Evolutionary conservation across 305 asterid genomes (phyloP).

Genomic region (Caryopteris hybrid): DNA sequence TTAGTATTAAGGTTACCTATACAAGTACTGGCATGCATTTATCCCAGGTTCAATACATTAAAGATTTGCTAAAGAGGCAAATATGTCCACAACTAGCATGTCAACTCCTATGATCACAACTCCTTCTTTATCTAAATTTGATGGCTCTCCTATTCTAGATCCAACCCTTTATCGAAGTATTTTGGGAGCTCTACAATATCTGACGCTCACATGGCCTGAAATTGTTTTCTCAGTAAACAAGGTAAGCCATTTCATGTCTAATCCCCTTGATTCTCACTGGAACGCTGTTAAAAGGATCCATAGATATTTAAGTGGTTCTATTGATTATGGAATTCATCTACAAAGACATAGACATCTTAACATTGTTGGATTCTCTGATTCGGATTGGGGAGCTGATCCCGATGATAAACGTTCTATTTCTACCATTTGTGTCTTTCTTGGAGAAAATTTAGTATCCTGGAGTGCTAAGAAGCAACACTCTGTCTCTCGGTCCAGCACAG

Average conservation of each 20-base stretch:
- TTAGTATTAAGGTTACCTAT: too few species aligned
- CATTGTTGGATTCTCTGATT: neutral
- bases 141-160: neutral
- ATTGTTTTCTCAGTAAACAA: neutral
- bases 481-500: too few species aligned
- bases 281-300: neutral
- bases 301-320: neutral
- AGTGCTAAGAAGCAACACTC: too few species aligned
- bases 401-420: neutral
- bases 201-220: neutral
- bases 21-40: too few species aligned
- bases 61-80: too few species aligned
- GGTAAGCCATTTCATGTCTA: neutral
- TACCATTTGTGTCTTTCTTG: neutral
- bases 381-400: neutral
- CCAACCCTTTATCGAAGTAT: neutral
- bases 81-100: too few species aligned
- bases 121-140: neutral
- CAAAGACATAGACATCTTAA: neutral
- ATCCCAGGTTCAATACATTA: too few species aligned
- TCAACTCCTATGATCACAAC: too few species aligned
- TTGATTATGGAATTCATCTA: neutral
- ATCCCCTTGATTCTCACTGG: neutral
- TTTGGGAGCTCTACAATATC: neutral
- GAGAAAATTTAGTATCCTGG: too few species aligned